Percentiles rank a stretch among this genome's conserved stretches.
These are phyloP conservation scores for Ilex aquifolium DNA, from an alignment of 257 asterid species.

Conservation along the genomic window DNA sequence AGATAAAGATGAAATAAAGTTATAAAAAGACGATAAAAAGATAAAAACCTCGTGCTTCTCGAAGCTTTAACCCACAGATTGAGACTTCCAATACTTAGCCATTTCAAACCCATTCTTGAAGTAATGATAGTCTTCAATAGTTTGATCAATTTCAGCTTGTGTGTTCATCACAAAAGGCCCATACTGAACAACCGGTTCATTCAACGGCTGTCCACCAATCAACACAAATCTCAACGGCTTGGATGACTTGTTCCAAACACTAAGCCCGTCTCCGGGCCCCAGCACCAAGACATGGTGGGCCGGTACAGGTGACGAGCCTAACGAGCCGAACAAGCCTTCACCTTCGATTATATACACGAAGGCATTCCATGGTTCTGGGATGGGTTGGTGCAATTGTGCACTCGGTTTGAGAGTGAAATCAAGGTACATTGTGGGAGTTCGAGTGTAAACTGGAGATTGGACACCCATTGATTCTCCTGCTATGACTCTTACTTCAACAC, in stretches of 20 bases:
- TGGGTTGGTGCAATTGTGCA: slow-evolving; percentile 53
- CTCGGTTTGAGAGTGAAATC: slow-evolving; percentile 62
- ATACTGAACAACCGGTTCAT: slow-evolving; percentile 77
- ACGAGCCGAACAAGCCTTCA: slow-evolving; percentile 61
- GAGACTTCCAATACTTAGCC: slow-evolving; percentile 76
- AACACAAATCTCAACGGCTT: slow-evolving; percentile 55
- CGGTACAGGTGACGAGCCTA: slow-evolving; percentile 29
- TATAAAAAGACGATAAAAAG: no score
- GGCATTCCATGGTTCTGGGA: slow-evolving; percentile 74
- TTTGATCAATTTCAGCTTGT: slow-evolving; percentile 66
- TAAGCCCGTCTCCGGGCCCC: slow-evolving; percentile 81
- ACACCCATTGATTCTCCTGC: slow-evolving; percentile 96
- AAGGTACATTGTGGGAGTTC: slow-evolving; percentile 87
- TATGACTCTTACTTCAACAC: slow-evolving; percentile 69
- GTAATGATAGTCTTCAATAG: slow-evolving; percentile 72
- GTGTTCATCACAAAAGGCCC: slow-evolving; percentile 99
- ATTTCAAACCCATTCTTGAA: slow-evolving; percentile 79
- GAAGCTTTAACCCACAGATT: slow-evolving; percentile 16
- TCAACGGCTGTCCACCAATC: slow-evolving; percentile 76
- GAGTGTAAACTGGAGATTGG: slow-evolving; percentile 70
- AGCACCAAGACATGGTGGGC: slow-evolving; percentile 75
- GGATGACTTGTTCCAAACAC: slow-evolving; percentile 73
- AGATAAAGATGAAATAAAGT: no score
- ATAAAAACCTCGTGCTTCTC: background rate
- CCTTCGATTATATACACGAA: slow-evolving; percentile 73